Evolutionary conservation across 1,284 basidiomycete genomes (phyloP), one percentile per base, ranked within the genome.

Genomic region (Ganoderma boninense): DNA sequence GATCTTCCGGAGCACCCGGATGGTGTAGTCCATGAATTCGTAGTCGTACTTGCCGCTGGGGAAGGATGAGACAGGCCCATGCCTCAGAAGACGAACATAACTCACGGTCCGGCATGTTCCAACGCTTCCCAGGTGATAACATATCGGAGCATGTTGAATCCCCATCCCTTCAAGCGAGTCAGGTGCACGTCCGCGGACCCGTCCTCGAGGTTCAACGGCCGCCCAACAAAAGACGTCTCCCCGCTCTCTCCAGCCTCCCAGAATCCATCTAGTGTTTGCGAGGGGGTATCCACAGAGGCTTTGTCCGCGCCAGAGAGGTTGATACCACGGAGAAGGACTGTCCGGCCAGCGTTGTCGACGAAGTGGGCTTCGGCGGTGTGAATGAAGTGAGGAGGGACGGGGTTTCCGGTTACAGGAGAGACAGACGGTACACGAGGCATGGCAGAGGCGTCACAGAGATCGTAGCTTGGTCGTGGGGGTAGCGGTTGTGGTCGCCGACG

Each of bases 121-220:
- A 99, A 81, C 0, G 95, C 89, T 80, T 99, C 97, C 97, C 97
- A 99, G 0, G 95, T 94, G 59, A 98, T 90, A 32, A 97, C 93
- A 79, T 95, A 98, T 65, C 97, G 86, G n/a, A 99, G 82, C 80
- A 94, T 87, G 80, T 98, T 99, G 84, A 96, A 99, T 0, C 97
- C 97, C 97, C 97, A 99, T 0, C 94, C 93, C 70, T 89, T 86
- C 23, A 99, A 83, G 20, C 97, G 85, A 5, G 93, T 89, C 1
- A 99, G 86, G 77, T 99, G 97, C n/a, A 93, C 85, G 82, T 99
- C 93, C 5, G 93, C 96, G 1, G 90, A 90, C 23, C 94, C 94
- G 78, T 96, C 93, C 32, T 96, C 91, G 59, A 97, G 81, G 75
- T 94, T 90, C 42, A 99, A 84, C 0, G 96, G 96, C 62, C 92